Conservation (phyloP, 352 stramenopile species). For the Globisporangium takayamanum region DNA sequence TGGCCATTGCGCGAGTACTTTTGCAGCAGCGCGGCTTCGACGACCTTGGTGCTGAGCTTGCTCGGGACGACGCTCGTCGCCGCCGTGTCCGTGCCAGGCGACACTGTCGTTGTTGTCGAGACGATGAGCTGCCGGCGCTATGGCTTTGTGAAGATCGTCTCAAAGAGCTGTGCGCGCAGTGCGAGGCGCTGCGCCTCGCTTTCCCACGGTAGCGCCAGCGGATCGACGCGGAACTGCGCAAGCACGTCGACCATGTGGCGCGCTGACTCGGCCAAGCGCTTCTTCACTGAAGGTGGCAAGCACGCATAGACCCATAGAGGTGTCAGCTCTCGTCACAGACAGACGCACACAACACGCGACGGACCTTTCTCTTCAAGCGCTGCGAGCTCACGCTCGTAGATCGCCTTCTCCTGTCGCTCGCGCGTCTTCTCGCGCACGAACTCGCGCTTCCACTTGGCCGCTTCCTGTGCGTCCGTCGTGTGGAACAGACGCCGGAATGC, state of each 20-base stretch:
- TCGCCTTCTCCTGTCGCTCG: conserved; percentile 55
- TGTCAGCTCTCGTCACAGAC: not conserved
- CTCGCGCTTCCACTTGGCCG: conserved; percentile 52
- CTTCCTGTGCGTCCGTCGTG: conserved; percentile 37
- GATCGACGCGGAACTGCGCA: conserved; percentile 46
- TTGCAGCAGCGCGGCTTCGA: conserved; percentile 59
- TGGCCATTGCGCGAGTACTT: conserved; percentile 79
- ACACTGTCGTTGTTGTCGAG: conserved; percentile 4
- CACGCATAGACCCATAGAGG: not conserved
- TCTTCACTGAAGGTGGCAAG: conserved; percentile 32
- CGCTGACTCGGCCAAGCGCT: conserved; percentile 60
- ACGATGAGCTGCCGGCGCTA: conserved; percentile 25
- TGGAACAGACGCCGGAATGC: conserved; percentile 63
- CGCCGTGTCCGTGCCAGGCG: not conserved
- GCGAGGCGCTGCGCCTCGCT: conserved; percentile 37
- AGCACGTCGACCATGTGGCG: conserved; percentile 69
- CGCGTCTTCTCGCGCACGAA: conserved; percentile 60
- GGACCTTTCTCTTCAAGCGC: conserved; percentile 64
- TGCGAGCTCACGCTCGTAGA: conserved; percentile 57
- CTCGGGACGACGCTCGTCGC: conserved; percentile 17
- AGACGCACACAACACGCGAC: not conserved
- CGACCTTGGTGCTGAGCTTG: conserved; percentile 37
- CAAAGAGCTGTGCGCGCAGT: conserved; percentile 41
- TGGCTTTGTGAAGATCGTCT: conserved; percentile 59
- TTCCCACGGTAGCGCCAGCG: conserved; percentile 48